Conservation (phyloP, 2,329 filamentous ascomycete species). For the Talaromyces sp. region DNA sequence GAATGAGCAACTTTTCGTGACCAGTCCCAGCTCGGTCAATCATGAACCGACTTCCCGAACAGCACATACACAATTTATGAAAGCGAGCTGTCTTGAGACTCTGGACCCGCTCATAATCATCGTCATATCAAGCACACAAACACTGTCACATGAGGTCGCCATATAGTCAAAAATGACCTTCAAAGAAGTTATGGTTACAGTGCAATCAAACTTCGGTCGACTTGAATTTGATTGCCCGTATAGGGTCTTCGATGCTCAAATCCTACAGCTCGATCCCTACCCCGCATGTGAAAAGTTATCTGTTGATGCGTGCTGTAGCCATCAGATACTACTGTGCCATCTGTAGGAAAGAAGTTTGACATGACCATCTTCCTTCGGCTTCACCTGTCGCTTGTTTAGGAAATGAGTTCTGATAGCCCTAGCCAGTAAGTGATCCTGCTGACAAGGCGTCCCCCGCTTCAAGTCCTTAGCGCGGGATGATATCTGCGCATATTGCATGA, state of each 20-base stretch:
- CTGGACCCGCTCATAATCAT: not conserved
- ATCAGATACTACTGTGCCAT: conserved; percentile 11
- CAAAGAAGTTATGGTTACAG: not conserved
- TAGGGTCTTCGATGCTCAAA: not conserved
- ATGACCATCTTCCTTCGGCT: not conserved
- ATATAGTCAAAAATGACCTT: not conserved
- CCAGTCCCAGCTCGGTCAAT: not conserved
- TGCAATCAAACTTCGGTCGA: not conserved
- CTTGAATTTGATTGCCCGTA: not conserved
- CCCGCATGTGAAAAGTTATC: not conserved
- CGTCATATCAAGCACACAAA: not conserved
- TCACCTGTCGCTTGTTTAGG: not conserved
- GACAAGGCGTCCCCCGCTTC: not conserved
- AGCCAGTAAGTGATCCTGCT: not conserved
- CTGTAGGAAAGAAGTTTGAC: not conserved
- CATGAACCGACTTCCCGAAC: not conserved
- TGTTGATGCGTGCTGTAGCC: not conserved
- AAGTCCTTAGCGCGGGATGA: not conserved
- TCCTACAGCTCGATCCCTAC: not conserved
- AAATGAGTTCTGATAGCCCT: not conserved
- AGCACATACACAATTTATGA: not conserved
- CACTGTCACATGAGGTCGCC: not conserved
- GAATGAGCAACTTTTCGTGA: not conserved
- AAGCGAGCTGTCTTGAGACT: not conserved
- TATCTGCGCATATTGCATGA: not conserved